Conservation (phyloP, 1,284 basidiomycete genomes). For the Apiotrichum mycotoxinovorans region DNA sequence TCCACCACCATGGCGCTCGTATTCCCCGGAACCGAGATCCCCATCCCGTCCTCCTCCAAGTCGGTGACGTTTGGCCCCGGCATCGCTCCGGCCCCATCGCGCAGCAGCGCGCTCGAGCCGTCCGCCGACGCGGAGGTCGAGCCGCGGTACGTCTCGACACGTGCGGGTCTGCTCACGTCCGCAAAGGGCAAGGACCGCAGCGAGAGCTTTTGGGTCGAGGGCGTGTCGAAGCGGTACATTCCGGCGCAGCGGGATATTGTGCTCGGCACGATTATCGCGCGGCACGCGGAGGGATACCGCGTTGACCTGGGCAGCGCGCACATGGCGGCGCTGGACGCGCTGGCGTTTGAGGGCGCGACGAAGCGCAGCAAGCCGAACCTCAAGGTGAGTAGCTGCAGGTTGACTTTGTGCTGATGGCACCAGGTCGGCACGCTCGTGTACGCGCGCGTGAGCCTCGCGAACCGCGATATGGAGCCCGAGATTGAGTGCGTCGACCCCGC, state of each 20-base stretch:
- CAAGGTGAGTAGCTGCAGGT: constrained; percentile 39
- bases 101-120: constrained; percentile 8
- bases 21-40: constrained; percentile 45
- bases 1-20: constrained; percentile 30
- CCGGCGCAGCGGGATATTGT: constrained; percentile 52
- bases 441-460: constrained; percentile 52
- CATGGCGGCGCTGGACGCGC: constrained; percentile 51
- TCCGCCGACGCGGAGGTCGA: constrained; percentile 4
- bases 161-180: constrained; percentile 36
- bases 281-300: constrained; percentile 53
- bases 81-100: constrained; percentile 28
- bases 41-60: constrained; percentile 28
- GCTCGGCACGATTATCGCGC: constrained; percentile 52
- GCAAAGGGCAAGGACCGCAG: constrained; percentile 31
- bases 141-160: constrained; percentile 32
- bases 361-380: constrained; percentile 55
- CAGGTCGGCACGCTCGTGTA: constrained; percentile 55
- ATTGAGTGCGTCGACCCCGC: constrained; percentile 54
- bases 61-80: constrained; percentile 43
- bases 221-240: constrained; percentile 50
- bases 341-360: constrained; percentile 56
- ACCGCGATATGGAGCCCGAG: constrained; percentile 54
- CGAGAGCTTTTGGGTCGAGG: constrained; percentile 45
- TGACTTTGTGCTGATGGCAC: neutral
- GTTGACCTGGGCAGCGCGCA: constrained; percentile 54